Conservation (phyloP, 805 yeast species). For the Barnettozyma sucrosica region DNA sequence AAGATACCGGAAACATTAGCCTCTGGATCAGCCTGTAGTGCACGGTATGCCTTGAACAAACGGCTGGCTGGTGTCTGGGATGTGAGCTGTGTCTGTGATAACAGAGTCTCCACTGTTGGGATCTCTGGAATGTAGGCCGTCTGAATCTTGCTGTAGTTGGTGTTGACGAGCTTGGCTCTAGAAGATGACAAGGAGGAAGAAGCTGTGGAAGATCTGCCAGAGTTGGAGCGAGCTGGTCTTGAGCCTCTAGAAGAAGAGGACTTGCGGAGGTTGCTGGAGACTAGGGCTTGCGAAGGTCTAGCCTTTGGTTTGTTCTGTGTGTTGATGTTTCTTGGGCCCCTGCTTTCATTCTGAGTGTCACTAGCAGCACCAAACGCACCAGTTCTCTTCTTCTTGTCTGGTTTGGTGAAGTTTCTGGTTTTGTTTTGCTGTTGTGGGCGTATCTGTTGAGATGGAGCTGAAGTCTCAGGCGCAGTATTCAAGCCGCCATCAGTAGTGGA, state of each 20-base stretch:
- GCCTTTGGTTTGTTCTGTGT: slow-evolving; percentile 1
- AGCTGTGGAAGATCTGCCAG: background rate
- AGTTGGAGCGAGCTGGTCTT: background rate
- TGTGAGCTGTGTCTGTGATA: slow-evolving; percentile 15
- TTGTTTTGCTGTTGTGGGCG: background rate
- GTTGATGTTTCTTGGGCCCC: slow-evolving; percentile 7
- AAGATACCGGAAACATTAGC: slow-evolving; percentile 17
- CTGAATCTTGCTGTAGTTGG: slow-evolving; percentile 17
- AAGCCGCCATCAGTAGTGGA: background rate
- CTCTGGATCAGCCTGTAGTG: slow-evolving; percentile 10
- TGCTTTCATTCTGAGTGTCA: background rate
- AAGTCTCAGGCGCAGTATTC: background rate
- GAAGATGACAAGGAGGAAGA: slow-evolving; percentile 1
- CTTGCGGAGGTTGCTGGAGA: slow-evolving; percentile 6
- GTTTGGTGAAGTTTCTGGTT: background rate
- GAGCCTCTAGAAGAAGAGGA: background rate
- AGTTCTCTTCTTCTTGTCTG: background rate
- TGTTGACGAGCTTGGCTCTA: slow-evolving; percentile 7
- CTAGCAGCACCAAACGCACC: background rate
- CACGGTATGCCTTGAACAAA: slow-evolving; percentile 19
- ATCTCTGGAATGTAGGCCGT: slow-evolving; percentile 17
- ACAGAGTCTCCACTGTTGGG: slow-evolving; percentile 13
- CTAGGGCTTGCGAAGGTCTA: background rate
- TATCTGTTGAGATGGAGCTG: background rate
- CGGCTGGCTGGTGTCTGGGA: slow-evolving; percentile 20